Conservation (phyloP, 164 flowering plant species). For the Aristolochia californica region DNA sequence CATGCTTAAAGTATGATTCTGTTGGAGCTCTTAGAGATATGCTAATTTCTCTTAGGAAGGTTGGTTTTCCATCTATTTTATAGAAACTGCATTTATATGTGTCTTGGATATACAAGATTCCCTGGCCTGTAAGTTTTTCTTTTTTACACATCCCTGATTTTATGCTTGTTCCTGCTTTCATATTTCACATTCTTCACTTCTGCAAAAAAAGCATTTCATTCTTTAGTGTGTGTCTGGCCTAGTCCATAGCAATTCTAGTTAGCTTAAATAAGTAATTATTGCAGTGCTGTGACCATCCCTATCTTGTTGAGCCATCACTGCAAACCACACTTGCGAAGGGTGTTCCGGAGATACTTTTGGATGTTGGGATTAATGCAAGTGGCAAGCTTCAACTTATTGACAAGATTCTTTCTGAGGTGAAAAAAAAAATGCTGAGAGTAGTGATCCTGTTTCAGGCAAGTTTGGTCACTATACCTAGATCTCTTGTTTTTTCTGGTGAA, state of each 20-base stretch:
- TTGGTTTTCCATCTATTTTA: slow-evolving; percentile 13
- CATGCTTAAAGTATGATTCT: slow-evolving; percentile 45
- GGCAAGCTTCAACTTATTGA: slow-evolving; percentile 83
- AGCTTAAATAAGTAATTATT: slow-evolving; percentile 6
- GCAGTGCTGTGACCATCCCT: slow-evolving; percentile 94
- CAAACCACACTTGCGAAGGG: slow-evolving; percentile 32
- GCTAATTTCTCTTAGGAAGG: slow-evolving; percentile 59
- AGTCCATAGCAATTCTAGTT: neutral
- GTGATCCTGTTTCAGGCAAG: slow-evolving; percentile 76
- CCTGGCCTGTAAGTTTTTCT: no score
- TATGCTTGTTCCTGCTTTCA: no score
- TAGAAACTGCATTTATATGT: no score
- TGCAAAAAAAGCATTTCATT: neutral
- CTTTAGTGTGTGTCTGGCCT: neutral
- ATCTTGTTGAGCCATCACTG: slow-evolving; percentile 41
- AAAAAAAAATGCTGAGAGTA: slow-evolving; percentile 37
- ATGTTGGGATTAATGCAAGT: slow-evolving; percentile 74
- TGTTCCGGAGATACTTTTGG: slow-evolving; percentile 29
- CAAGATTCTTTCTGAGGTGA: slow-evolving; percentile 43
- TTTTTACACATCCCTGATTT: no score
- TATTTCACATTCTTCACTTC: neutral
- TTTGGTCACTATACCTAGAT: neutral
- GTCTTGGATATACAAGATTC: no score
- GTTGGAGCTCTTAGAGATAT: slow-evolving; percentile 53
- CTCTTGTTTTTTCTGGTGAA: neutral